A percentile compares a stretch with the other conserved stretches of the same genome.
Conservation (phyloP, 2,329 filamentous ascomycete species). For the Penicillium decumbens region DNA sequence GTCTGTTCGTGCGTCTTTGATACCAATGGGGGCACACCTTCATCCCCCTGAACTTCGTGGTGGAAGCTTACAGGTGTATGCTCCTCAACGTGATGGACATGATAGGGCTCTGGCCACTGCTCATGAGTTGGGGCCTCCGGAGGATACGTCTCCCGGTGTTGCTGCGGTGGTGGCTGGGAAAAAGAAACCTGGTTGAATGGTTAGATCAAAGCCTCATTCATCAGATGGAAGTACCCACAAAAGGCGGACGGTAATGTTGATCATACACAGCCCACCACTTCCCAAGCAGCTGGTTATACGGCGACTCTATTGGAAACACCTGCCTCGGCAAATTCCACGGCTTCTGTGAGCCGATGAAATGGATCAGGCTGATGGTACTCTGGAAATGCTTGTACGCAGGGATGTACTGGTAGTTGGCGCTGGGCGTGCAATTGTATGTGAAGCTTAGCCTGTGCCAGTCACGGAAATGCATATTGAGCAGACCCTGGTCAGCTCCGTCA, state of each 20-base stretch:
- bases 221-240: conserved; percentile 7
- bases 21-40: conserved; percentile 1
- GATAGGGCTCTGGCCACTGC: conserved; percentile 3
- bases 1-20: background rate
- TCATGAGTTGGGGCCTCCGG: background rate
- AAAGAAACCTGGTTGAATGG: conserved; percentile 3
- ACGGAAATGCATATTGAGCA: conserved; percentile 91
- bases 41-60: background rate
- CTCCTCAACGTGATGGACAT: conserved; percentile 4
- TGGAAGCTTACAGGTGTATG: background rate
- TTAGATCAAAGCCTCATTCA: background rate
- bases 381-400: conserved; percentile 93
- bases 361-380: conserved; percentile 79
- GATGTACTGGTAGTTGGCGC: conserved; percentile 93
- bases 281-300: conserved; percentile 75
- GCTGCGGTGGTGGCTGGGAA: background rate
- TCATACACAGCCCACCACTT: conserved; percentile 96
- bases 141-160: background rate
- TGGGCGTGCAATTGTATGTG: conserved; percentile 95
- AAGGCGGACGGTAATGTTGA: conserved; percentile 62
- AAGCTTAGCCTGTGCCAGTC: conserved; percentile 86
- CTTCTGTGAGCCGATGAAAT: conserved; percentile 90
- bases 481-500: conserved; percentile 91
- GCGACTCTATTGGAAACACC: conserved; percentile 33
- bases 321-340: conserved; percentile 68